Evolutionary conservation across 352 stramenopile genomes (phyloP), one percentile per base, ranked within the genome.

Genomic region (Phytopythium aichiense): DNA sequence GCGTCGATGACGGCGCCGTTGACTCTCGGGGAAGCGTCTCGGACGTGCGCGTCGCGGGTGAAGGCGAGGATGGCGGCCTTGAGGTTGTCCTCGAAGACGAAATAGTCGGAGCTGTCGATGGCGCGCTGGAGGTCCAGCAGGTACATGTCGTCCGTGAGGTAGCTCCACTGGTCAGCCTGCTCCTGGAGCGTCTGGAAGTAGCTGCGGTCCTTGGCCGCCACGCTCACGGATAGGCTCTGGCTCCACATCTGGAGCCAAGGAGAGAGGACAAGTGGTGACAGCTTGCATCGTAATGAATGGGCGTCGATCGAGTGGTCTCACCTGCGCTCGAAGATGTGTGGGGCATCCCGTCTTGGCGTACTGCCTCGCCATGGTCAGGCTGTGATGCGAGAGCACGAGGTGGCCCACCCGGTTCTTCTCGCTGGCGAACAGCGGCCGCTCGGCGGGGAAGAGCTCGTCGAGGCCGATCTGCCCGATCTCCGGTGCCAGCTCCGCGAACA

Each of bases 21-120:
- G 5, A 92, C 68, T 60, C 75, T 71, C 6, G 72, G 42, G 6
- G 80, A 78, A 31, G 79, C 67, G 2, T 73, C 45, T 30, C 69
- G 66, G 18, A 89, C 75, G 35, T 79, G 72, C 0, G 60, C 58
- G 63, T 92, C 84, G 30, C 84, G 73, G 9, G 79, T 89, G 61
- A 92, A 94, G 25, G 81, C 79, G 69, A 91, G 81, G 22, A 94
- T 60, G 35, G 88, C 73, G 56, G 71, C 85, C 60, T 86, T 73
- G 46, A 94, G 72, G 33, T 85, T 73, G 46, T 92, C 84, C 65
- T 92, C 76, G 56, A 94, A 94, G 56, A 90, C 79, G 65, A 94
- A 92, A 56, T 92, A 91, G 60, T 94, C 81, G 38, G 66, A 87
- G 59, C 76, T 89, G 72, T 91, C 74, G 53, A 87, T 77, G 5